Evolutionary conservation across 2,329 filamentous ascomycete species (phyloP).

Genomic region (Aspergillus fischeri): DNA sequence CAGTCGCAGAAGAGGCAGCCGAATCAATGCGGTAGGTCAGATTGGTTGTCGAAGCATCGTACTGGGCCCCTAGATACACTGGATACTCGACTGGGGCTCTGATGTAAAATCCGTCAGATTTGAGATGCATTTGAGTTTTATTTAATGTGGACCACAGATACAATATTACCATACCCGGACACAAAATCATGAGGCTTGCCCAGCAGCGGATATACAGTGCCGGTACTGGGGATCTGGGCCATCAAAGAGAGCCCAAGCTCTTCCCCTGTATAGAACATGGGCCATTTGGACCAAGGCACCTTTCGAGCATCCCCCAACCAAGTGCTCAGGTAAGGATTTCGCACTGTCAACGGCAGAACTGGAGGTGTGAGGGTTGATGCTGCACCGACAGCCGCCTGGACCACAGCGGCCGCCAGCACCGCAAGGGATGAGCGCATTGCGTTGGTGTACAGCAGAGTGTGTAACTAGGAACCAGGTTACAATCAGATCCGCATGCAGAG

Average conservation of each 20-base stretch:
- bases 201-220: slow-evolving; percentile 59
- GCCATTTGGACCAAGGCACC: slow-evolving; percentile 77
- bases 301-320: slow-evolving; percentile 70
- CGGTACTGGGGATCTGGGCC: slow-evolving; percentile 57
- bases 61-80: slow-evolving; percentile 57
- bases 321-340: slow-evolving; percentile 72
- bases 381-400: slow-evolving; percentile 41
- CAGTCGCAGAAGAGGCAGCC: slow-evolving; percentile 27
- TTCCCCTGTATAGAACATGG: slow-evolving; percentile 76
- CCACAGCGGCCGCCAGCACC: slow-evolving; percentile 28
- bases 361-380: slow-evolving; percentile 58
- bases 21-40: slow-evolving; percentile 60
- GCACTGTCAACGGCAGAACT: slow-evolving; percentile 68
- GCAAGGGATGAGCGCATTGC: slow-evolving; percentile 31
- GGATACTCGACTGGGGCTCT: slow-evolving; percentile 59
- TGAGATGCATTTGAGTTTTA: neutral
- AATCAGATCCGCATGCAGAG: neutral
- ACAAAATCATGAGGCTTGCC: slow-evolving; percentile 64
- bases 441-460: slow-evolving; percentile 1
- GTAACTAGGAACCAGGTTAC: slow-evolving; percentile 4
- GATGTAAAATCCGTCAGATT: slow-evolving; percentile 2
- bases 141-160: neutral
- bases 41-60: slow-evolving; percentile 68
- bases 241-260: slow-evolving; percentile 63
- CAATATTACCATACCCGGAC: slow-evolving; percentile 31